Evolutionary conservation across 768 basidiomycete genomes (phyloP).

Genomic region (Pleurotus pulmonarius): DNA sequence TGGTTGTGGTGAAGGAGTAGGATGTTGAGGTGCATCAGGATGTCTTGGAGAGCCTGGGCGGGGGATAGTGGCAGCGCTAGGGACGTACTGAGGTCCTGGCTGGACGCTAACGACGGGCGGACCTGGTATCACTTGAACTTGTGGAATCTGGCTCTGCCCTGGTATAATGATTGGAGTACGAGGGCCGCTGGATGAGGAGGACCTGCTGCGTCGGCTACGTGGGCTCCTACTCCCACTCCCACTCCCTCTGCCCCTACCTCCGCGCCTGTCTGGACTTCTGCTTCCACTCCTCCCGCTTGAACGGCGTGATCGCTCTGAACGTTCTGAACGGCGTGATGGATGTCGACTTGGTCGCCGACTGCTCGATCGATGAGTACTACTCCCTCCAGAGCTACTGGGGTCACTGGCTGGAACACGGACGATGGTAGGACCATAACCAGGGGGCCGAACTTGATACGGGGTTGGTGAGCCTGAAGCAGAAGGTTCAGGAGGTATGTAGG

Average conservation of each 20-base stretch:
- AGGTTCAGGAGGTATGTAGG: conserved; percentile 17
- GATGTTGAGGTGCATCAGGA: conserved; percentile 19
- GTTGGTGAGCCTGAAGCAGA: background rate
- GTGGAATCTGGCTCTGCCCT: conserved; percentile 3
- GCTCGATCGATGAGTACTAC: conserved; percentile 9
- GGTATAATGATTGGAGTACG: background rate
- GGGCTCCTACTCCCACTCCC: conserved; percentile 7
- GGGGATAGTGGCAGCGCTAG: conserved; percentile 15
- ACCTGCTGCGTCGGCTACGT: conserved; percentile 5
- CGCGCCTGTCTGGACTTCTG: conserved; percentile 13
- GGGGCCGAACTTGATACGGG: conserved; percentile 3
- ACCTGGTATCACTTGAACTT: conserved; percentile 7
- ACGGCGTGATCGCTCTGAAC: background rate
- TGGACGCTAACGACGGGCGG: conserved; percentile 12
- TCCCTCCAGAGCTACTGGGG: conserved; percentile 10
- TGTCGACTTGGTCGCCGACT: conserved; percentile 7
- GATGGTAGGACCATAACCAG: background rate
- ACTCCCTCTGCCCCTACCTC: conserved; percentile 14
- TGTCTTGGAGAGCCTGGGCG: conserved; percentile 21
- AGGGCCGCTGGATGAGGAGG: background rate
- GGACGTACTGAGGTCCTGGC: conserved; percentile 10
- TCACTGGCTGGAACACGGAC: conserved; percentile 2
- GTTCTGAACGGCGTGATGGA: conserved; percentile 10
- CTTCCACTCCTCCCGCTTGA: conserved; percentile 5
- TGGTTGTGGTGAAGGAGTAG: conserved; percentile 19